phyloP scores from a whole-genome alignment of 1,284 basidiomycete genomes.

The Rhodotorula sp. region DNA sequence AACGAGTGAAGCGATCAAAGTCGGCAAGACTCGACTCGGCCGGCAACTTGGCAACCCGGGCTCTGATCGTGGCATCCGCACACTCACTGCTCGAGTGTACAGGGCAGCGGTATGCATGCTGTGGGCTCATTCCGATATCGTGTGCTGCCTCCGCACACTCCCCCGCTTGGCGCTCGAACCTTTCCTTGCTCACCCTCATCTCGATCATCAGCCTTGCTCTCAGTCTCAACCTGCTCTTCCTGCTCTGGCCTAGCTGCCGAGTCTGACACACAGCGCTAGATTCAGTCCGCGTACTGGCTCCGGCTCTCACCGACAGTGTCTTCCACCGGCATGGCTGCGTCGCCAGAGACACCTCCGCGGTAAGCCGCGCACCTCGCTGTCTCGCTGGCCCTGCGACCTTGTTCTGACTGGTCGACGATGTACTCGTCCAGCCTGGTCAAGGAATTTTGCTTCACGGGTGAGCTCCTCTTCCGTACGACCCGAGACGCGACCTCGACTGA shows the following conservation, averaged over 20 bases:
- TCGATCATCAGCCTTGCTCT: not conserved
- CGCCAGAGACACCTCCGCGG: too few species aligned
- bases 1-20: too few species aligned
- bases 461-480: not conserved
- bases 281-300: not conserved
- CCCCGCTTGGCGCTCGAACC: not conserved
- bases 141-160: not conserved
- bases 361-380: not conserved
- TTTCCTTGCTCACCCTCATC: not conserved
- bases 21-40: too few species aligned
- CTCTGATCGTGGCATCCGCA: too few species aligned
- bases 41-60: too few species aligned
- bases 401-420: too few species aligned
- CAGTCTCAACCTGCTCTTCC: too few species aligned
- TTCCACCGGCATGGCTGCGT: not conserved
- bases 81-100: too few species aligned
- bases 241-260: not conserved
- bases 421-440: not conserved
- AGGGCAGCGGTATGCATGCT: too few species aligned
- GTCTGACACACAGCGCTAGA: too few species aligned
- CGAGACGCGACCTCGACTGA: not conserved
- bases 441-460: conserved; percentile 12
- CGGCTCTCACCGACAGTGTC: not conserved
- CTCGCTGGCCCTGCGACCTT: not conserved
- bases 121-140: too few species aligned